Evolutionary conservation across 148 eudicot genomes (phyloP).

Genomic region (Rhododendron kiyosumense): DNA sequence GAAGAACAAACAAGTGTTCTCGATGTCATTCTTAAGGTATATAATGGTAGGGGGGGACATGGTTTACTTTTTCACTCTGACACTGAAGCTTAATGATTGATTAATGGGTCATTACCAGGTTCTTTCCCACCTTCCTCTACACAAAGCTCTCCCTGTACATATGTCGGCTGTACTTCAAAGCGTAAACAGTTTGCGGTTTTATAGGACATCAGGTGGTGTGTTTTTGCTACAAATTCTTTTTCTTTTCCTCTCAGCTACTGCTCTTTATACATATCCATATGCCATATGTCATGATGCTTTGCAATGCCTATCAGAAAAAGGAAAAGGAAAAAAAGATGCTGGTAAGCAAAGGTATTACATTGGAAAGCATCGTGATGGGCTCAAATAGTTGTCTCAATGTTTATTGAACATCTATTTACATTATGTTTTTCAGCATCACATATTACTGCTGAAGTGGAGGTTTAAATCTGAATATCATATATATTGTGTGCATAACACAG

Average conservation of each 20-base stretch:
- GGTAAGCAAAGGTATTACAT: not conserved
- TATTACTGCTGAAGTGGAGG: not conserved
- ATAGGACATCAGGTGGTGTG: slow-evolving; percentile 92
- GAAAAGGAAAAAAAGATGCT: not conserved
- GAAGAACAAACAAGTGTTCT: slow-evolving; percentile 96
- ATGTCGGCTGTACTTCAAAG: slow-evolving; percentile 90
- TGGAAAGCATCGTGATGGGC: not conserved
- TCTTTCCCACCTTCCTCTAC: slow-evolving; percentile 72
- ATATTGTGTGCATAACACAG: not conserved
- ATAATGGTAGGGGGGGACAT: not conserved
- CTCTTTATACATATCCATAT: not conserved
- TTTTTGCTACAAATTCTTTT: slow-evolving; percentile 10
- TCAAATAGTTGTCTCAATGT: not conserved
- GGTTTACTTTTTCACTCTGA: not conserved
- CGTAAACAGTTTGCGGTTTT: slow-evolving; percentile 78
- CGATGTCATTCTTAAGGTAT: slow-evolving; percentile 63
- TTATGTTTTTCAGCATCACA: not conserved
- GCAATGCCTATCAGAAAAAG: not conserved
- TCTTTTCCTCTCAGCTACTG: not conserved
- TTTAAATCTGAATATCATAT: not conserved
- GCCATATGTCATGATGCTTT: not conserved
- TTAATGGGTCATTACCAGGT: slow-evolving; percentile 40
- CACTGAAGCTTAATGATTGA: slow-evolving; percentile 12
- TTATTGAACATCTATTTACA: not conserved
- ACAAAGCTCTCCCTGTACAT: slow-evolving; percentile 76